phyloP scores from a whole-genome alignment of 2,329 filamentous ascomycete genomes.

The Ophiostoma ulmi region DNA sequence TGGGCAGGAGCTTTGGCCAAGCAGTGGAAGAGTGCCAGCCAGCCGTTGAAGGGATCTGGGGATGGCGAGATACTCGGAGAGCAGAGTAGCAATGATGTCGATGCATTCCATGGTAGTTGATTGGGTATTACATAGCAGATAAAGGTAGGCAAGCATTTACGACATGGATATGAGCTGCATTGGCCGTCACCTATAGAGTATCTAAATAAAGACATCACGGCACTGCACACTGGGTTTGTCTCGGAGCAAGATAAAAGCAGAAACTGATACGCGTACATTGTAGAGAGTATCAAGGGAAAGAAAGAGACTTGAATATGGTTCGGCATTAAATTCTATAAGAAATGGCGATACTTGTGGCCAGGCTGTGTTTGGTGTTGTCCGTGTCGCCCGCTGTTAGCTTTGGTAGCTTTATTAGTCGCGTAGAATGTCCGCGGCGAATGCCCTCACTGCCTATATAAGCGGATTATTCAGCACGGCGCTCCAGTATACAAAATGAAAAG shows the following conservation, averaged over 20 bases:
- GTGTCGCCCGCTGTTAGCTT: neutral
- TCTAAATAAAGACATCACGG: neutral
- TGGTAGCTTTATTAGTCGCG: neutral
- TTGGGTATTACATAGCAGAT: neutral
- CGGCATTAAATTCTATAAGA: neutral
- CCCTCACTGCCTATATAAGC: neutral
- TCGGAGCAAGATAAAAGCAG: neutral
- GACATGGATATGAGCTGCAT: too few species aligned
- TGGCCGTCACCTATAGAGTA: neutral
- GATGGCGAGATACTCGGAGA: neutral
- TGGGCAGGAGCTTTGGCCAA: neutral
- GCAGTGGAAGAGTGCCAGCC: neutral
- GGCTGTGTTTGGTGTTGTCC: neutral
- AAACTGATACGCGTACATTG: neutral
- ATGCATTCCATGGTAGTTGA: neutral
- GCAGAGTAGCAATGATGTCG: neutral
- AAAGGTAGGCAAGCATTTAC: neutral
- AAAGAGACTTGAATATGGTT: neutral
- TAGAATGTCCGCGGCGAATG: conserved; percentile 14
- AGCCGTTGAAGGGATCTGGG: neutral
- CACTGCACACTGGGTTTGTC: neutral
- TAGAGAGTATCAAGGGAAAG: neutral
- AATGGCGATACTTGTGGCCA: conserved; percentile 2
- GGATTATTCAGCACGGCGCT: neutral
- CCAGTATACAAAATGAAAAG: neutral